A percentile compares a stretch with the other conserved stretches of the same genome.
phyloP scores from a whole-genome alignment of 768 basidiomycete species.

The Gautieria morchelliformis region DNA sequence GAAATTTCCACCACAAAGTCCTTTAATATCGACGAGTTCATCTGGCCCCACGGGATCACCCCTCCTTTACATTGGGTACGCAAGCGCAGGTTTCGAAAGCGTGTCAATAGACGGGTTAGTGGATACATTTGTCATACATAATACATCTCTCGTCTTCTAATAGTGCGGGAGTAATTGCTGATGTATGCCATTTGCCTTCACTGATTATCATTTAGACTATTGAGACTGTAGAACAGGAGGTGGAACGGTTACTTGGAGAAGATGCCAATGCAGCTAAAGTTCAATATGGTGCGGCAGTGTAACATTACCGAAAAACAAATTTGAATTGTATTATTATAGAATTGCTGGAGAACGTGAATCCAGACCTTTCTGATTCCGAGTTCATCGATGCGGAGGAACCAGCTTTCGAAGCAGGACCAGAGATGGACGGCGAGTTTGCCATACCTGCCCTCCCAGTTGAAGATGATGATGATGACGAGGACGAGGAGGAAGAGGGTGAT shows the following conservation, averaged over 20 bases:
- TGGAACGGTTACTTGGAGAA: conserved; percentile 75
- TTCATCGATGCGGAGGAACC: conserved; percentile 61
- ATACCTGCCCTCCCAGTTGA: conserved; percentile 20
- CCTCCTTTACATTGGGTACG: conserved; percentile 86
- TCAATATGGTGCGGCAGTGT: conserved; percentile 50
- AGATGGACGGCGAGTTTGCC: conserved; percentile 39
- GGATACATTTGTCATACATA: neutral
- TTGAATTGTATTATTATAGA: conserved; percentile 33
- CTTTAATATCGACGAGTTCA: conserved; percentile 91
- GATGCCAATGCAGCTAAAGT: conserved; percentile 69
- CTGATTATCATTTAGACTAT: conserved; percentile 51
- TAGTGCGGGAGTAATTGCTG: neutral
- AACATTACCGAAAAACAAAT: neutral
- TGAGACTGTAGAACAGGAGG: conserved; percentile 89
- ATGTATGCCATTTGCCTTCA: neutral
- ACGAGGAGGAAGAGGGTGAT: conserved; percentile 49
- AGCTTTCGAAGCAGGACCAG: conserved; percentile 44
- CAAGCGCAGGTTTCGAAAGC: conserved; percentile 86
- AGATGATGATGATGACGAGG: conserved; percentile 47
- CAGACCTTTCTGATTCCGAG: conserved; percentile 83
- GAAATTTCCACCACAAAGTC: conserved; percentile 48
- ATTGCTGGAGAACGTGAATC: conserved; percentile 83
- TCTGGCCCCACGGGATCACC: conserved; percentile 94
- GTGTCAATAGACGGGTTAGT: conserved; percentile 71
- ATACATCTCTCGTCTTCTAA: neutral